phyloP scores from a whole-genome alignment of 2,329 filamentous ascomycete species.

The Fusarium sororula region DNA sequence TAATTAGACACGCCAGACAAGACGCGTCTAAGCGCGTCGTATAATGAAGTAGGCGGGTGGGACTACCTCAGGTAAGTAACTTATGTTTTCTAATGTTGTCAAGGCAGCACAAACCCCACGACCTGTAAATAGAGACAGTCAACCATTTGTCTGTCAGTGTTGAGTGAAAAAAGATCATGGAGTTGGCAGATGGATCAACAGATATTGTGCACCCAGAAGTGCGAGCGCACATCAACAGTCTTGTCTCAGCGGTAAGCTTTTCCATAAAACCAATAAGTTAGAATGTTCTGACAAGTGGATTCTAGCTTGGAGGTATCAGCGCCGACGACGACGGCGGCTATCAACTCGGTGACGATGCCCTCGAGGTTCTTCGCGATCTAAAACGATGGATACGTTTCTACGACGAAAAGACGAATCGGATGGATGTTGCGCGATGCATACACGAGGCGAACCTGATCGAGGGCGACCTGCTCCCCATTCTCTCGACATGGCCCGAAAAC shows the following conservation, averaged over 20 bases:
- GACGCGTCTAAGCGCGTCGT: slow-evolving; percentile 38
- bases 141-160: slow-evolving; percentile 13
- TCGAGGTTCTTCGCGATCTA: slow-evolving; percentile 90
- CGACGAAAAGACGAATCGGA: slow-evolving; percentile 90
- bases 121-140: slow-evolving; percentile 27
- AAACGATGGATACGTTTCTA: slow-evolving; percentile 95
- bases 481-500: slow-evolving; percentile 82
- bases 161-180: slow-evolving; percentile 55
- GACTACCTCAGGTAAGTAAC: neutral
- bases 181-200: slow-evolving; percentile 58
- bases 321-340: slow-evolving; percentile 84
- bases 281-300: slow-evolving; percentile 25
- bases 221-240: slow-evolving; percentile 89
- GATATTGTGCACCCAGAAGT: slow-evolving; percentile 89
- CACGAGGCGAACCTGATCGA: slow-evolving; percentile 92
- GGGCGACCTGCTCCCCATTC: slow-evolving; percentile 88
- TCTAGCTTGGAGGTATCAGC: slow-evolving; percentile 85
- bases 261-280: neutral
- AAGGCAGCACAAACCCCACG: slow-evolving; percentile 31
- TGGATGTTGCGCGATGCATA: slow-evolving; percentile 93
- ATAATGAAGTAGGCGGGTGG: slow-evolving; percentile 1
- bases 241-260: slow-evolving; percentile 84
- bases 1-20: slow-evolving; percentile 30
- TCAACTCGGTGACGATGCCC: slow-evolving; percentile 89
- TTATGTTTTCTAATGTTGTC: slow-evolving; percentile 20